phyloP scores from a whole-genome alignment of 768 basidiomycete genomes.

The Harrya chromipes region DNA sequence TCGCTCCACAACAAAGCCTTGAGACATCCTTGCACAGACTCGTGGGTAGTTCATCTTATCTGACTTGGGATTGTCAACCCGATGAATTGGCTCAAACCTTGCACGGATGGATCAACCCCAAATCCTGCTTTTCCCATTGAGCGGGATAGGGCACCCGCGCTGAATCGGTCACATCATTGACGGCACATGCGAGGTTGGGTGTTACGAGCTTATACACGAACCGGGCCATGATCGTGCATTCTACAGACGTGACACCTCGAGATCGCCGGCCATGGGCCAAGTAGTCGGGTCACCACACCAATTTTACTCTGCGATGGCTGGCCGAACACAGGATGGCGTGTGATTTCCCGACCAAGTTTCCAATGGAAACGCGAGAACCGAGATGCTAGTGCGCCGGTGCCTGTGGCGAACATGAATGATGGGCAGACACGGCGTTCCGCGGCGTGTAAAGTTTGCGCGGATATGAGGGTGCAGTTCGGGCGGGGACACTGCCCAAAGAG shows the following conservation, averaged over 20 bases:
- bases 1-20: conserved; percentile 12
- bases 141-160: not conserved
- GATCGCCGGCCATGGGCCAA: too few relatives aligned
- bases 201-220: not conserved
- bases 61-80: too few relatives aligned
- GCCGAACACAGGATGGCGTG: not conserved
- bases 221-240: not conserved
- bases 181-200: too few relatives aligned
- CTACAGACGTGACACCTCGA: not conserved
- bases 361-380: conserved; percentile 23
- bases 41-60: too few relatives aligned
- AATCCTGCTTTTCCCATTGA: not conserved
- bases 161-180: not conserved
- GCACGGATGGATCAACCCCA: not conserved
- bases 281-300: not conserved
- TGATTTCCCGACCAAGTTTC: conserved; percentile 18
- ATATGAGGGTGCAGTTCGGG: conserved; percentile 26
- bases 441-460: conserved; percentile 26
- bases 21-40: not conserved
- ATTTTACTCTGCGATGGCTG: not conserved
- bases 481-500: conserved; percentile 10
- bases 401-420: conserved; percentile 28
- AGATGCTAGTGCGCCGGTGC: conserved; percentile 24
- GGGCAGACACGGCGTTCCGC: conserved; percentile 24
- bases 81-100: too few relatives aligned